phyloP scores from a whole-genome alignment of 2,329 filamentous ascomycete genomes.

The Aureobasidium uvarum region DNA sequence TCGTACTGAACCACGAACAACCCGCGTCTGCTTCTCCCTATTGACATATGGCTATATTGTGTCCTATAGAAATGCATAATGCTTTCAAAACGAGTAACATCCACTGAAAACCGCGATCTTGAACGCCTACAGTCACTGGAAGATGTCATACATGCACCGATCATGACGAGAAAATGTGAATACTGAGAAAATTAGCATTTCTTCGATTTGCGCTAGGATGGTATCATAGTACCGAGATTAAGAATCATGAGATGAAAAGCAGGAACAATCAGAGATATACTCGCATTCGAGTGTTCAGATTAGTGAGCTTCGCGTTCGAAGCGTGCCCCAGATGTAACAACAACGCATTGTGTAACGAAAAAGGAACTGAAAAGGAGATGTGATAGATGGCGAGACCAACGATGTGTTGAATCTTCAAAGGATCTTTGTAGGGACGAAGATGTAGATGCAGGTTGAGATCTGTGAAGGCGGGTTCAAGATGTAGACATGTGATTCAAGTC shows the following conservation, averaged over 20 bases:
- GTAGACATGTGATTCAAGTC: neutral
- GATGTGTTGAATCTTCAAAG: neutral
- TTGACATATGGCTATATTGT: too few relatives aligned
- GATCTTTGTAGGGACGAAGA: neutral
- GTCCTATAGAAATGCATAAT: too few relatives aligned
- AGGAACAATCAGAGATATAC: neutral
- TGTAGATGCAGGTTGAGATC: neutral
- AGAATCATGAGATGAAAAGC: neutral
- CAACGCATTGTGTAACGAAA: neutral
- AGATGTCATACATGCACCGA: too few relatives aligned
- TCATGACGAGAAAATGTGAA: neutral
- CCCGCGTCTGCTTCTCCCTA: too few relatives aligned
- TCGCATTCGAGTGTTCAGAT: neutral
- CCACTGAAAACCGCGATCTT: too few relatives aligned
- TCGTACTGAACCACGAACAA: too few relatives aligned
- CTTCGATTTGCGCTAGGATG: too few relatives aligned
- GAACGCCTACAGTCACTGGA: neutral
- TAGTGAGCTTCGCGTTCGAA: neutral
- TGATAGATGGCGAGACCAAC: too few relatives aligned
- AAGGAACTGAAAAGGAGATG: neutral
- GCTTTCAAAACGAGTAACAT: too few relatives aligned
- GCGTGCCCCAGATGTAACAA: neutral
- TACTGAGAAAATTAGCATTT: neutral
- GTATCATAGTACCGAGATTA: neutral
- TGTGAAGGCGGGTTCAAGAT: neutral